A percentile compares a stretch with the other conserved stretches of the same genome.
phyloP scores from a whole-genome alignment of 129 eudicot species.

The Centella asiatica region DNA sequence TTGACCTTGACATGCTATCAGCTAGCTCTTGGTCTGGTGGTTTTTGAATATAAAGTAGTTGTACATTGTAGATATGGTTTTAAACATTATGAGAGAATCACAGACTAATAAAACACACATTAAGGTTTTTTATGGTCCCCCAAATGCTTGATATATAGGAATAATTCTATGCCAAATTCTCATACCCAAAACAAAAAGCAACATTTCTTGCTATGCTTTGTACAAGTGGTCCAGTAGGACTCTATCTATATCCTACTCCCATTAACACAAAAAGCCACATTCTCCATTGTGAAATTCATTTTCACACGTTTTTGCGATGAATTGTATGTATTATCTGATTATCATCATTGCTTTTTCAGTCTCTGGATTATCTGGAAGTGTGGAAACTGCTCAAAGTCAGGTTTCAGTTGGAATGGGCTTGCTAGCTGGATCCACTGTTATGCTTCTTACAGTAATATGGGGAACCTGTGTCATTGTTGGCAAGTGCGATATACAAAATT shows the following conservation, averaged over 20 bases:
- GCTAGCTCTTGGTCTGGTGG: neutral
- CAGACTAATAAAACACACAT: too few species aligned
- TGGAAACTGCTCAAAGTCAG: conserved; percentile 79
- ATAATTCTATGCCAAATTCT: too few species aligned
- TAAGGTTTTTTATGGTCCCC: too few species aligned
- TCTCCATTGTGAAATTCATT: neutral
- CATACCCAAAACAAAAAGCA: too few species aligned
- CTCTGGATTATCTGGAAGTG: conserved; percentile 86
- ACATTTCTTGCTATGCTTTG: too few species aligned
- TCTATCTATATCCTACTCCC: neutral
- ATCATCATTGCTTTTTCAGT: conserved; percentile 32
- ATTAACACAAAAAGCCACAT: neutral
- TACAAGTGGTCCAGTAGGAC: too few species aligned
- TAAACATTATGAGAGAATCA: too few species aligned
- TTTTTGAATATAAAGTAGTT: too few species aligned
- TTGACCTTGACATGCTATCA: neutral
- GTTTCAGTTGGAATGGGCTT: conserved; percentile 97
- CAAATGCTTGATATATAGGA: too few species aligned
- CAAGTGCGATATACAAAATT: conserved; percentile 62
- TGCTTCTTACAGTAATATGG: conserved; percentile 87
- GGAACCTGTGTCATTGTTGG: conserved; percentile 83
- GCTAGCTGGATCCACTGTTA: conserved; percentile 90
- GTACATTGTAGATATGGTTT: too few species aligned
- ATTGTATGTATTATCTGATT: conserved; percentile 3
- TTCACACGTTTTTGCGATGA: neutral